Base-by-base conservation (phyloP, 2,329 filamentous ascomycete species). In the Penicillium glabrum region DNA sequence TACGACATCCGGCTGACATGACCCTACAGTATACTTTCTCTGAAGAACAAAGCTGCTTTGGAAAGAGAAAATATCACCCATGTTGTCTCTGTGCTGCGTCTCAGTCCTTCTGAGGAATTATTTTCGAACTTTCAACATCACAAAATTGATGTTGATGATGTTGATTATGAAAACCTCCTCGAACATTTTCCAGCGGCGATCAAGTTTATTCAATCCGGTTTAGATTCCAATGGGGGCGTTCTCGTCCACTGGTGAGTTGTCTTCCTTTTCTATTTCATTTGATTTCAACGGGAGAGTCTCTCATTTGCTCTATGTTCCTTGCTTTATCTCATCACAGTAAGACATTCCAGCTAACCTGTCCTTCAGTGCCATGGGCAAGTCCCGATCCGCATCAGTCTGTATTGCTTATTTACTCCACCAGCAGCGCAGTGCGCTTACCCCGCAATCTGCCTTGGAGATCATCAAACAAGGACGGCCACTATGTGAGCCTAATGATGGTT, bases 361-460 rank as follows among this genome's bases (percentile, higher is more conserved):
- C 80, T 83, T 77, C 49, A 97, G 95, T 82, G 93, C 92, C 23
- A 96, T 96, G 87, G 95, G 95, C 52, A 96, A 96, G 77, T 98
- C 93, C 31, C 90, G 95, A 57, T 98, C 93, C 46, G 90, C 93
- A 63, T 88, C 91, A 29, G 85, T 90, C 63, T 83, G 91, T 53
- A 83, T 96, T 57, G 93, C 95, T 59, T 98, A 93, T 75, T 80
- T 99, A 50, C 88, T 98, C 73, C 80, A 83, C 61, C 67, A 62
- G 51, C 67, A 76, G 61, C 87, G 85, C 74, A 84, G 83, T 65
- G 81, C 86, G 63, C 76, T 83, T 64, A 79, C 77, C 63, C 79
- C 83, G 56, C 72, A 80, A 62, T 86, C 89, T 46, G 92, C 93
- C 2, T 78, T 98, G 49, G 69, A 43, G 26, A 8, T 55, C 0